Evolutionary conservation across 805 yeast species (phyloP), one percentile per base, ranked within the genome.

Genomic region (Candida dajiaensis): DNA sequence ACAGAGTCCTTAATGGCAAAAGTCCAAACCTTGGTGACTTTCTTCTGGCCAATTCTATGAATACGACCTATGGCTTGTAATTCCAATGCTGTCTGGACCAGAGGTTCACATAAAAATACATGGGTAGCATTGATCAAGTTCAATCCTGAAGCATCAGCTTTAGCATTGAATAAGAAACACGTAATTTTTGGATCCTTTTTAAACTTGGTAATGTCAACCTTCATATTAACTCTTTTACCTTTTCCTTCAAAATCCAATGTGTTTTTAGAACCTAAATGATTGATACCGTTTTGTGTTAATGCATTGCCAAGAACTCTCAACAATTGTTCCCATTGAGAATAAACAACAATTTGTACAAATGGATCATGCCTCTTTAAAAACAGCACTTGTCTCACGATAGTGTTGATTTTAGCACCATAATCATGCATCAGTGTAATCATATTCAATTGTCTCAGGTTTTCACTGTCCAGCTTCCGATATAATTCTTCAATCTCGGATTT

Each of bases 101-200:
- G 71, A 1, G 99, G 98, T 66, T 94, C 99, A 63, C 97, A 86
- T 6, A 94, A 63, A 50, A 90, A 84, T 0, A 94, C 92, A 62
- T 94, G 97, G 3, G 86, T 85, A 0, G 99, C 98, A 68, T 92
- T 92, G 9, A 89, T 81, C 46, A 94, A 70, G 9, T 96, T 94
- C 51, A 94, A 69, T 0, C 99, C 99, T 13, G 97, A 82, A 9
- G 96, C 89, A 59, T 90, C 88, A 0, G 90, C 83, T 53, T 80
- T 83, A 0, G 96, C 92, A 64, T 89, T 88, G 52, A 94, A 66
- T 23, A 94, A 65, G 58, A 92, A 83, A 63, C 98, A 92, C 0
- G 97, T 86, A n/a, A 85, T 74, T 0, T 70, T 61, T 3, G 78
- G 68, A 52, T 78, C 72, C 26, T 72, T 74, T 54, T 83, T 84